Base-by-base conservation (phyloP, 805 yeast species). In the Yarrowia hollandica region DNA sequence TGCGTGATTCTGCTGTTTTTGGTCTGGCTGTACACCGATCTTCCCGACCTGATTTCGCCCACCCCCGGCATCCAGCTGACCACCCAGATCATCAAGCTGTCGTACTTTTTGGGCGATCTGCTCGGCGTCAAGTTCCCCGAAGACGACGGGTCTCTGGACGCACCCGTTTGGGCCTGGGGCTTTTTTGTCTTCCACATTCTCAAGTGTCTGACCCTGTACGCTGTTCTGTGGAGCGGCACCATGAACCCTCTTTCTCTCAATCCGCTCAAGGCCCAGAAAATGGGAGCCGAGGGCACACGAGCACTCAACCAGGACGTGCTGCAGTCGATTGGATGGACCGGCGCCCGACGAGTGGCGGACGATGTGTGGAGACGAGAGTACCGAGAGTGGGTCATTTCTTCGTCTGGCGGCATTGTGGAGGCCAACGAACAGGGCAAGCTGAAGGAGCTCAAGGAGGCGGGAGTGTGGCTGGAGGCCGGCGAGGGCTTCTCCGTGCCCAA, bases 61-160 rank as follows among this genome's bases (percentile, higher is more conserved):
- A 92, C 98, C 4, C 98, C 98, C 0, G 97, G 97, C 21, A 79
- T 84, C 60, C 86, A 91, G 64, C 73, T 90, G 60, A 86, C 95
- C 10, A 85, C 83, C 66, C 81, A 82, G 64, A 60, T 83, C 23
- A 73, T 79, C 46, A 39, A 55, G 35, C 16, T 66, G 19, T 61
- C 66, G 8, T 70, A 78, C 22, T 63, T 67, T 15, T 59, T 64
- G 18, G 72, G 80, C 62, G 81, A 79, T 15, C 66, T 72, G 44
- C 68, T 71, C 5, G 71, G 70, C 4, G 64, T 82, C 31, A 85
- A 85, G 3, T 69, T 64, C 78, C 46, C 74, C 74, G 25, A 92
- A 86, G 67, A 77, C 75, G 67, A 66, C 66, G 73, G 46, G 69
- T 22, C 72, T 77, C 21, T 70, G 77, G 16, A 66, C 72, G 23